Base-by-base conservation (phyloP, 352 stramenopile species). In the Globisporangium viniferum region DNA sequence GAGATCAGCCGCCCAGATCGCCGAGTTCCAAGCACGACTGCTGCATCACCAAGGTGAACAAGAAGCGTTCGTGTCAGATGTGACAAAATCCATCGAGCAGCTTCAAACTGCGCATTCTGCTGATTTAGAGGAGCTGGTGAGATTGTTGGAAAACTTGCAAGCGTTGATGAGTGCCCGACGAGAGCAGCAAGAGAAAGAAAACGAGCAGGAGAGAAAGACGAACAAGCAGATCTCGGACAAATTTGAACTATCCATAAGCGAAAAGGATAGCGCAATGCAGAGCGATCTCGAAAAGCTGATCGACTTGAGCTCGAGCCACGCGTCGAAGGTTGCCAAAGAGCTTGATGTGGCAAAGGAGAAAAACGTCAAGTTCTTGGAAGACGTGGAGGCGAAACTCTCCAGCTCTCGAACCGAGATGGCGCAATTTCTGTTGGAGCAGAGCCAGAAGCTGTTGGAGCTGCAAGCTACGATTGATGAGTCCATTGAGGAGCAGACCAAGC, bases 21-120 rank as follows among this genome's bases (percentile, higher is more conserved):
- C 70, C 7, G 54, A 63, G 3, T 92, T 91, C 41, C 72, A 88
- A 39, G 58, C 78, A 8, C 68, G 79, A 27, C 56, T 93, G 5
- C 53, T 68, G n/a, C 67, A 78, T 27, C 83, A 92, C 41, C 78
- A 91, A 59, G 63, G 82, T 14, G 71, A 68, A 22, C 86, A 94
- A 68, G 67, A 78, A 33, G 62, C 49, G 7, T 62, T 88, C 62
- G 80, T 86, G 65, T 49, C 68, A 15, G 84, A 82, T 33, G 71
- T 91, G 5, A 68, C 73, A 3, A 73, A 55, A 20, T 72, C 78
- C 29, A 69, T 94, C 41, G 68, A 78, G 15, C 74, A 89, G 51
- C 53, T 94, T 18, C 72, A 88, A 27, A 69, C 70, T 12, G 54
- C 63, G 22, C 82, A 94, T 63, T 76, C 72, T 14, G 67, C 66